Evolutionary conservation across 2,329 filamentous ascomycete species (phyloP), one percentile per base, ranked within the genome.

Genomic region (Chrysoporthe puriensis): DNA sequence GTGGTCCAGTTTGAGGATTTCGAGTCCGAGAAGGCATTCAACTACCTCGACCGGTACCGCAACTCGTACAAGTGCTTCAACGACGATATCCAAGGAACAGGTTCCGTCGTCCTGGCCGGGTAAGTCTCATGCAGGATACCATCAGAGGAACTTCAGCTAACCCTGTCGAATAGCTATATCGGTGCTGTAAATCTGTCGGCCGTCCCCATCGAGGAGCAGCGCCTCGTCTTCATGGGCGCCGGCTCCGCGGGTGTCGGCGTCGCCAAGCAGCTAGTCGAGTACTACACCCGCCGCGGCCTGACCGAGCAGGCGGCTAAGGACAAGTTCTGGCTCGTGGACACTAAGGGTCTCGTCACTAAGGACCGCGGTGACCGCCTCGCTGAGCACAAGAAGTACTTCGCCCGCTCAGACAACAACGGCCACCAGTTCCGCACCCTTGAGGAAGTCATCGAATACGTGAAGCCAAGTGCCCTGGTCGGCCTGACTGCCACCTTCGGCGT

Each of bases 291-390:
- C 73, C 92, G 94, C 74, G 96, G 96, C 52, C 85, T 98, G 76
- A 91, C 91, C 11, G 95, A 98, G 80, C 88, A 94, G 74, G 90
- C 93, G 71, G 96, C 96, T 66, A 90, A 90, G 74, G 88, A 90
- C 76, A 96, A 96, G 84, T 98, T 99, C 87, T 98, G 91, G 88
- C 92, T 99, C 60, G 94, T 98, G 69, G 96, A 98, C 83, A 97
- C 94, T 76, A 95, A 96, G 84, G 96, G 96, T 74, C 90, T 99
- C 32, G 95, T 99, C 63, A 97, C 96, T 71, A 86, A 86, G 70
- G 95, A 99, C 82, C 92, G 96, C 69, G 95, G 95, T 66, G 96
- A 98, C 84, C 93, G 90, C 79, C 89, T 99, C 52, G 94, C 95
- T 48, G 91, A 97, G 74, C 96, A 99, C 81, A 92, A 92, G 81